These are phyloP conservation scores for Candida argentea DNA, from an alignment of 805 yeast species.

Conservation along the genomic window DNA sequence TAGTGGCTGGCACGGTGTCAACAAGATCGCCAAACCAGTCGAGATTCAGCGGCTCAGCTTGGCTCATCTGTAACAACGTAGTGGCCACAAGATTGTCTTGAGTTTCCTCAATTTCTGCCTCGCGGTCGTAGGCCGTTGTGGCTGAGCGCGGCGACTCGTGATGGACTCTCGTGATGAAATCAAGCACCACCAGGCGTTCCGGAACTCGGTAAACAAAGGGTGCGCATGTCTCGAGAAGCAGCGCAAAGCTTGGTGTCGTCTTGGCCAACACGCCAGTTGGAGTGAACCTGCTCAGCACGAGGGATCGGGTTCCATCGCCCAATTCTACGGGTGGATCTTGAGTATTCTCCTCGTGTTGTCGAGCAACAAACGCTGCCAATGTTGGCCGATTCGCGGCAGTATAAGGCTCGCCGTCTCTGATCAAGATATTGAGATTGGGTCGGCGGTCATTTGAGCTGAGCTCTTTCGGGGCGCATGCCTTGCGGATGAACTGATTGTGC, in stretches of 20 bases:
- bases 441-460: too few relatives aligned
- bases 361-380: conserved; percentile 22
- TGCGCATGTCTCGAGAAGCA: conserved; percentile 9
- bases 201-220: conserved; percentile 55
- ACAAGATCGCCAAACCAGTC: conserved; percentile 44
- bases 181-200: conserved; percentile 57
- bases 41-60: conserved; percentile 17
- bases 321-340: conserved; percentile 12
- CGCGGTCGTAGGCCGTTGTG: conserved; percentile 16
- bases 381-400: conserved; percentile 12
- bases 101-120: conserved; percentile 8
- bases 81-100: conserved; percentile 13
- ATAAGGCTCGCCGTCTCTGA: conserved; percentile 27
- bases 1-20: conserved; percentile 19
- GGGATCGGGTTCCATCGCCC: conserved; percentile 19
- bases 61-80: conserved; percentile 20
- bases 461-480: too few relatives aligned
- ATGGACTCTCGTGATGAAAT: conserved; percentile 45
- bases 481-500: conserved; percentile 22
- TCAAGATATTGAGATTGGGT: conserved; percentile 18
- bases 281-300: conserved; percentile 14
- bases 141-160: conserved; percentile 17
- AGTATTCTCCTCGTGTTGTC: conserved; percentile 11
- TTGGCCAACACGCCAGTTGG: conserved; percentile 12
- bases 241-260: conserved; percentile 9